Conservation (phyloP, 257 asterid species). For the Ajuga chamaepitys region DNA sequence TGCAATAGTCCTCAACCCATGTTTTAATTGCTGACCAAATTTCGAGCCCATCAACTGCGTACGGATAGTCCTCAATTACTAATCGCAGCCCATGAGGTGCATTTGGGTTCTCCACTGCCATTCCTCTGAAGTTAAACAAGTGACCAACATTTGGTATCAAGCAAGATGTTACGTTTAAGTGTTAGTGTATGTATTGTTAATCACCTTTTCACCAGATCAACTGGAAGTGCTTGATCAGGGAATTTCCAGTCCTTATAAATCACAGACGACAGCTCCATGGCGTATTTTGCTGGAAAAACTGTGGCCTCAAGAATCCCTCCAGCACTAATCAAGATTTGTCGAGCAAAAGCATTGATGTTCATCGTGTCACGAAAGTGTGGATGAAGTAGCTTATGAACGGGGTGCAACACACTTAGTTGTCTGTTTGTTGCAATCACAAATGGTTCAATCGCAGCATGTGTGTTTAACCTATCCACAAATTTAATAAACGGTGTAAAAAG, state of each 20-base stretch:
- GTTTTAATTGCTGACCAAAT: constrained; percentile 38
- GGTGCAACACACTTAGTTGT: constrained; percentile 55
- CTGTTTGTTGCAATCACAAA: constrained; percentile 60
- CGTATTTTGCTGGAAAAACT: constrained; percentile 39
- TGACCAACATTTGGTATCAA: neutral
- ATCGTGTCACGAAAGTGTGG: constrained; percentile 70
- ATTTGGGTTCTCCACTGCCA: constrained; percentile 35
- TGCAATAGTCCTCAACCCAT: constrained; percentile 42
- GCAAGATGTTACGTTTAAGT: too few relatives aligned
- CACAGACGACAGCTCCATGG: constrained; percentile 50
- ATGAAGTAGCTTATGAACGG: constrained; percentile 46
- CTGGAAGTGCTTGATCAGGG: constrained; percentile 59
- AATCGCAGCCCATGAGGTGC: constrained; percentile 34
- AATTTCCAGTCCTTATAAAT: constrained; percentile 49
- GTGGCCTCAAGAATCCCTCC: constrained; percentile 53
- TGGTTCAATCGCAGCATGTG: constrained; percentile 64
- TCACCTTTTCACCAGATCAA: constrained; percentile 54
- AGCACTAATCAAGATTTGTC: constrained; percentile 47
- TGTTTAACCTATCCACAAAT: constrained; percentile 31
- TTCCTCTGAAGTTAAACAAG: constrained; percentile 26
- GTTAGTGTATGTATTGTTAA: too few relatives aligned
- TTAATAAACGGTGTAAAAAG: too few relatives aligned
- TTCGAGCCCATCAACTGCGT: constrained; percentile 48
- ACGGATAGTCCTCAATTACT: constrained; percentile 42
- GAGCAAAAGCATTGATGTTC: constrained; percentile 58